These are phyloP conservation scores for Paraphaeosphaeria minitans DNA, from an alignment of 2,329 filamentous ascomycete genomes.

Conservation along the genomic window DNA sequence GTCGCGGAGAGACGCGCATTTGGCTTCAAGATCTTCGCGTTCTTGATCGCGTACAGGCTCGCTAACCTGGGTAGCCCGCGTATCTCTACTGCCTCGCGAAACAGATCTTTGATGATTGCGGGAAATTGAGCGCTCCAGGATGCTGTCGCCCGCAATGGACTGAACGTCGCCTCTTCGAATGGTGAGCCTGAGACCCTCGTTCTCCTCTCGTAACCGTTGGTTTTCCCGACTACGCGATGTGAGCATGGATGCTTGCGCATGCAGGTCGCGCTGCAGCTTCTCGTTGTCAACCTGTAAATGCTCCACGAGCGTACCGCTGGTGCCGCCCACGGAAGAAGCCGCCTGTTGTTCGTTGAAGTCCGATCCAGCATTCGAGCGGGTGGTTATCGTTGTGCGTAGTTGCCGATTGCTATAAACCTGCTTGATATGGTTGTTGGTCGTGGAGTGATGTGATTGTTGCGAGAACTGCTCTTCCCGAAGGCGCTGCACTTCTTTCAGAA, in stretches of 20 bases:
- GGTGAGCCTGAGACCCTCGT: slow-evolving; percentile 91
- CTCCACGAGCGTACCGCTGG: slow-evolving; percentile 77
- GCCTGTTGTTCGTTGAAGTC: slow-evolving; percentile 45
- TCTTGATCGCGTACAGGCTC: slow-evolving; percentile 64
- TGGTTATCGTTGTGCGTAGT: slow-evolving; percentile 44
- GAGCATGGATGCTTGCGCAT: slow-evolving; percentile 95
- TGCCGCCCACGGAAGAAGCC: slow-evolving; percentile 31
- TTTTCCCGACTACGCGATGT: slow-evolving; percentile 95
- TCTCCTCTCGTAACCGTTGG: slow-evolving; percentile 92
- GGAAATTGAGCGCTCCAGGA: slow-evolving; percentile 92
- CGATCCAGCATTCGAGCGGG: slow-evolving; percentile 47
- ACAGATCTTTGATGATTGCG: slow-evolving; percentile 75
- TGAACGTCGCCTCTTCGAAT: slow-evolving; percentile 71
- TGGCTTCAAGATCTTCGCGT: slow-evolving; percentile 83
- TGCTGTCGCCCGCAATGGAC: slow-evolving; percentile 77
- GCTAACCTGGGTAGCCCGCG: slow-evolving; percentile 65
- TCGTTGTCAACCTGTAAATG: slow-evolving; percentile 90
- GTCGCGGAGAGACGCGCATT: slow-evolving; percentile 82
- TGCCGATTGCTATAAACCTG: slow-evolving; percentile 48
- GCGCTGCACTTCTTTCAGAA: slow-evolving; percentile 83
- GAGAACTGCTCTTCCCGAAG: slow-evolving; percentile 54
- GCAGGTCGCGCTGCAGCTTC: slow-evolving; percentile 87
- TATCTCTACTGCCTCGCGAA: slow-evolving; percentile 68
- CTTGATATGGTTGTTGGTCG: slow-evolving; percentile 44
- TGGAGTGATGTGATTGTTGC: slow-evolving; percentile 39